Evolutionary conservation across 805 yeast species (phyloP).

Genomic region (Saccharomycopsis oosterbeekiorum): DNA sequence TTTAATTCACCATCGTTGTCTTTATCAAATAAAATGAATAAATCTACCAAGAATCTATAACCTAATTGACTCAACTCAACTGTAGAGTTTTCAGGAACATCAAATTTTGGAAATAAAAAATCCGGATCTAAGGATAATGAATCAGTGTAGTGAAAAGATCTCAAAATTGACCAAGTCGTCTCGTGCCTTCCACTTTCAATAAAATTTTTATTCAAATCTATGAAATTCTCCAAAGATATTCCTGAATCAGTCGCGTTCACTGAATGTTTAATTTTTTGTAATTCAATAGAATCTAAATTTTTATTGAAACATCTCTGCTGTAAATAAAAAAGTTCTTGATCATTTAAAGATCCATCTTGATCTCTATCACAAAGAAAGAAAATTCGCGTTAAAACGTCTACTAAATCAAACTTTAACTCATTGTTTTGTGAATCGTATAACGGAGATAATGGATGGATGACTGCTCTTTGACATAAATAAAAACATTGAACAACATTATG

Average conservation of each 20-base stretch:
- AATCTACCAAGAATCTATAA: constrained; percentile 81
- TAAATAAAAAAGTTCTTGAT: constrained; percentile 55
- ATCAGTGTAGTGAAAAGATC: constrained; percentile 87
- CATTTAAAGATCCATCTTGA: constrained; percentile 76
- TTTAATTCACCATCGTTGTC: constrained; percentile 96
- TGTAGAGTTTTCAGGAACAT: constrained; percentile 62
- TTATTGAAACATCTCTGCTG: constrained; percentile 71
- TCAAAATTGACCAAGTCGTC: constrained; percentile 88
- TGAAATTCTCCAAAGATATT: constrained; percentile 63
- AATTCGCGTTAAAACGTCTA: constrained; percentile 66
- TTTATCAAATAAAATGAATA: constrained; percentile 78
- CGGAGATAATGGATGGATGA: constrained; percentile 88
- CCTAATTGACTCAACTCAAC: constrained; percentile 92
- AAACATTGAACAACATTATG: constrained; percentile 86
- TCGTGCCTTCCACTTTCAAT: constrained; percentile 93
- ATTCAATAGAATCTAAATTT: constrained; percentile 30
- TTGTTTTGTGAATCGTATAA: constrained; percentile 88
- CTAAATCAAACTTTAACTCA: constrained; percentile 64
- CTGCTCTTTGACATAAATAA: constrained; percentile 87
- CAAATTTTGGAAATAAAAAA: constrained; percentile 69
- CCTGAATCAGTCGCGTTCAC: constrained; percentile 34
- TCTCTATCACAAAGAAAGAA: constrained; percentile 82
- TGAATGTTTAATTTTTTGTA: constrained; percentile 34
- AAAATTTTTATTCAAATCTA: constrained; percentile 66
- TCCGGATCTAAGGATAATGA: constrained; percentile 77